Percentiles rank a stretch among this genome's conserved stretches.
Evolutionary conservation across 495 filamentous ascomycete genomes (phyloP).

Genomic region (Xylaria scruposa): DNA sequence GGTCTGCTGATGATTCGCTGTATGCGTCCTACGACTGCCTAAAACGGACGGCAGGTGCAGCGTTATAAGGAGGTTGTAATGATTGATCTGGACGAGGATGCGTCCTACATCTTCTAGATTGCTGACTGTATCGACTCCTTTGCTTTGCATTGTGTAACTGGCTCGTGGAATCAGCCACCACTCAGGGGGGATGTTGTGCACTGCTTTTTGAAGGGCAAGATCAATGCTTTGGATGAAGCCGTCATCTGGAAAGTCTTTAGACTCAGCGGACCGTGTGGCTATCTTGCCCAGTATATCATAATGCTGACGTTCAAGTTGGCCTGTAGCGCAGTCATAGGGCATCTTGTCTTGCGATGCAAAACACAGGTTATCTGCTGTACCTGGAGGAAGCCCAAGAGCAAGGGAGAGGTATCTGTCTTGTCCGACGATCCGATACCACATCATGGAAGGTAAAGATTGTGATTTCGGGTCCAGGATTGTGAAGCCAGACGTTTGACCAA

Average conservation of each 20-base stretch:
- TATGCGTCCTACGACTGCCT: too few relatives aligned
- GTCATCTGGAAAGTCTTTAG: neutral
- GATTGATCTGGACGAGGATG: slow-evolving; percentile 5
- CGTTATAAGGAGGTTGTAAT: slow-evolving; percentile 1
- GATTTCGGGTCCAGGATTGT: neutral
- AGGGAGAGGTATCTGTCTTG: slow-evolving; percentile 9
- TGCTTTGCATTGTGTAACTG: neutral
- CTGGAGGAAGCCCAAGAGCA: slow-evolving; percentile 1
- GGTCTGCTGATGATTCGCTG: neutral
- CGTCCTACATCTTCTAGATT: slow-evolving; percentile 12
- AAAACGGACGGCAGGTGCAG: slow-evolving; percentile 6
- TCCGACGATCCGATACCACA: slow-evolving; percentile 16
- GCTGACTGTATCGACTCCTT: neutral
- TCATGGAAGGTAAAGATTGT: neutral
- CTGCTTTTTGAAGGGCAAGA: neutral
- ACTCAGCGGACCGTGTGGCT: neutral
- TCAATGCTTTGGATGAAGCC: neutral
- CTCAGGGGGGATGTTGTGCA: neutral
- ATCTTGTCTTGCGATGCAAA: slow-evolving; percentile 6
- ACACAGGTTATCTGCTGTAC: neutral
- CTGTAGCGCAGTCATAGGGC: slow-evolving; percentile 10
- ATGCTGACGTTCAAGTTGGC: slow-evolving; percentile 8
- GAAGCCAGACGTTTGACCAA: neutral
- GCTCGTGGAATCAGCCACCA: neutral
- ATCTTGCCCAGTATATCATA: slow-evolving; percentile 15